Conservation (phyloP, 1,139 yeast species). For the Scheffersomyces illinoinensis region DNA sequence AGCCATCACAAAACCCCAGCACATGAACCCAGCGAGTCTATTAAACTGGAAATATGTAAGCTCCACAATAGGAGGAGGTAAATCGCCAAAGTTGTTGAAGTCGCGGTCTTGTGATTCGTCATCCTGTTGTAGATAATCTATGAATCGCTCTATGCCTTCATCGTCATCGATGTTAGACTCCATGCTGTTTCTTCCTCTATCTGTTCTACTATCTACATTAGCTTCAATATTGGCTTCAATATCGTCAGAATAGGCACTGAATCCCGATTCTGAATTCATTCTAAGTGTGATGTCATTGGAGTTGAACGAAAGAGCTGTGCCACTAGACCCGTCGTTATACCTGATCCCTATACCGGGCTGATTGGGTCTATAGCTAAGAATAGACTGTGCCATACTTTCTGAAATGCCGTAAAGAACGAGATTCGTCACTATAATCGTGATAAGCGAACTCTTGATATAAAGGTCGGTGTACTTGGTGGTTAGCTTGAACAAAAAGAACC, state of each 20-base stretch:
- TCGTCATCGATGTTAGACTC: slow-evolving; percentile 27
- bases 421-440: slow-evolving; percentile 84
- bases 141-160: slow-evolving; percentile 34
- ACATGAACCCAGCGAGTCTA: slow-evolving; percentile 76
- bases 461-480: slow-evolving; percentile 62
- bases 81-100: slow-evolving; percentile 3
- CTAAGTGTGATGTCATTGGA: slow-evolving; percentile 8
- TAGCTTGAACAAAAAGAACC: slow-evolving; percentile 49
- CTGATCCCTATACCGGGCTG: slow-evolving; percentile 25
- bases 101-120: slow-evolving; percentile 14
- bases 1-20: slow-evolving; percentile 85
- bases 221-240: slow-evolving; percentile 10
- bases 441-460: slow-evolving; percentile 64
- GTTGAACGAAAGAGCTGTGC: slow-evolving; percentile 11
- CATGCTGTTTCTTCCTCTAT: background rate
- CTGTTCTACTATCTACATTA: background rate
- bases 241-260: slow-evolving; percentile 8
- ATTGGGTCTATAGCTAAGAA: slow-evolving; percentile 37
- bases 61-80: slow-evolving; percentile 13
- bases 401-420: slow-evolving; percentile 82
- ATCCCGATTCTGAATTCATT: background rate
- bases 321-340: slow-evolving; percentile 14
- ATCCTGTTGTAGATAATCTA: slow-evolving; percentile 39
- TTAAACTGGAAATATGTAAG: slow-evolving; percentile 59
- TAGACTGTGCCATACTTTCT: slow-evolving; percentile 83